A percentile compares a stretch with the other conserved stretches of the same genome.
Conservation (phyloP, 179 eudicot genomes). For the Silene coronaria region DNA sequence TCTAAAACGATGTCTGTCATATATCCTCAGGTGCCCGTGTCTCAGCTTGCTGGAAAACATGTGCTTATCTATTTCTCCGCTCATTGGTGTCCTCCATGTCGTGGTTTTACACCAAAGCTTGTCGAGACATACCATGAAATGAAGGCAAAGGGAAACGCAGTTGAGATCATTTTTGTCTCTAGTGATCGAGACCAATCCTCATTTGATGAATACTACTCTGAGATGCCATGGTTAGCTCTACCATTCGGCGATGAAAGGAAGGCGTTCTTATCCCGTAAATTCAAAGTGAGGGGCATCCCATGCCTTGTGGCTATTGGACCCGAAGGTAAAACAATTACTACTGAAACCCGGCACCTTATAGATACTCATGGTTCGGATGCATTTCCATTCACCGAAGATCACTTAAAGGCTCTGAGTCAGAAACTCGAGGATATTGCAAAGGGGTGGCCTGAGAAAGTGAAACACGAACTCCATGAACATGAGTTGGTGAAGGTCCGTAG, state of each 20-base stretch:
- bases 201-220: slow-evolving; percentile 48
- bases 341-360: slow-evolving; percentile 53
- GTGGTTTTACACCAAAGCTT: slow-evolving; percentile 56
- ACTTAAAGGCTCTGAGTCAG: slow-evolving; percentile 41
- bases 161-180: slow-evolving; percentile 62
- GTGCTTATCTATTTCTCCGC: slow-evolving; percentile 70
- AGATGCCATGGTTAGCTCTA: slow-evolving; percentile 77
- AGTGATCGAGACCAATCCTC: slow-evolving; percentile 51
- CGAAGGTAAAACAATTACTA: slow-evolving; percentile 48
- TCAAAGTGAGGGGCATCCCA: slow-evolving; percentile 62
- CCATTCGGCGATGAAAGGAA: slow-evolving; percentile 56
- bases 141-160: slow-evolving; percentile 37
- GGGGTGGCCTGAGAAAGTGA: too few species aligned
- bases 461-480: slow-evolving; percentile 46
- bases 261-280: slow-evolving; percentile 32
- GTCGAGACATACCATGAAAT: slow-evolving; percentile 50
- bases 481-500: slow-evolving; percentile 47
- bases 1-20: background rate
- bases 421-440: slow-evolving; percentile 19
- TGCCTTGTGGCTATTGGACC: slow-evolving; percentile 56
- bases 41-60: slow-evolving; percentile 62
- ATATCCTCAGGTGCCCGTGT: slow-evolving; percentile 42
- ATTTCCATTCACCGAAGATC: slow-evolving; percentile 61
- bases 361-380: slow-evolving; percentile 48
- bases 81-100: slow-evolving; percentile 80